phyloP scores from a whole-genome alignment of 192 early-diverging fungal species.

The Phycomyces blakesleeanus region DNA sequence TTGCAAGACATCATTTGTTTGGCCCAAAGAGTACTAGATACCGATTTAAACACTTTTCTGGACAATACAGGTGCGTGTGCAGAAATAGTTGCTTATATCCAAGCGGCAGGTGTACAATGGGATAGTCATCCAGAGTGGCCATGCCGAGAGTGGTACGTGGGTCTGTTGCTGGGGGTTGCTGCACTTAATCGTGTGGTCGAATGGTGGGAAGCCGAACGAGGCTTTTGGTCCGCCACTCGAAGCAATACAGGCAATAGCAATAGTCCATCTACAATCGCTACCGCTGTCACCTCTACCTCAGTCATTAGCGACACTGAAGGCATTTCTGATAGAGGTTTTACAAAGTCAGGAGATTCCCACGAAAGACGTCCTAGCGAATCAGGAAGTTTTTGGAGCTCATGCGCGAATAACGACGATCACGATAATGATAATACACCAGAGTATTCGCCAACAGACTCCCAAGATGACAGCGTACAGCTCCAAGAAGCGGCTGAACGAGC shows the following conservation, averaged over 20 bases:
- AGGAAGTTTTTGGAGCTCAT: neutral
- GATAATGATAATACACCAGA: neutral
- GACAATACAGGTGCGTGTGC: constrained; percentile 59
- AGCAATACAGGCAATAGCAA: too few species aligned
- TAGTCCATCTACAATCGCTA: neutral
- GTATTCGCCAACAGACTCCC: neutral
- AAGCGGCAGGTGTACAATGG: constrained; percentile 61
- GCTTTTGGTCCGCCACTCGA: constrained; percentile 50
- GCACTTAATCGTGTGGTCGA: constrained; percentile 73
- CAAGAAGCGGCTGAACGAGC: constrained; percentile 59
- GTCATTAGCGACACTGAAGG: neutral
- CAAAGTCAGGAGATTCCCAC: neutral
- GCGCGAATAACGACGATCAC: neutral
- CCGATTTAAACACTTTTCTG: constrained; percentile 49
- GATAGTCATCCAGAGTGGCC: constrained; percentile 62
- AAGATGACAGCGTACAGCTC: constrained; percentile 44
- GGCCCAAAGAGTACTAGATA: constrained; percentile 74
- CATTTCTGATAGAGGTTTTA: neutral
- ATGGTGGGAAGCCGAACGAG: constrained; percentile 72
- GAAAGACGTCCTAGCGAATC: neutral
- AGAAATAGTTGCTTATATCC: constrained; percentile 55
- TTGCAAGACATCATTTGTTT: constrained; percentile 63
- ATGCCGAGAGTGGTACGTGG: constrained; percentile 54
- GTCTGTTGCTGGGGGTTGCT: constrained; percentile 68
- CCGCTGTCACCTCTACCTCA: neutral